A percentile compares a stretch with the other conserved stretches of the same genome.
Conservation (phyloP, 1,139 yeast species). For the Candida neerlandica region DNA sequence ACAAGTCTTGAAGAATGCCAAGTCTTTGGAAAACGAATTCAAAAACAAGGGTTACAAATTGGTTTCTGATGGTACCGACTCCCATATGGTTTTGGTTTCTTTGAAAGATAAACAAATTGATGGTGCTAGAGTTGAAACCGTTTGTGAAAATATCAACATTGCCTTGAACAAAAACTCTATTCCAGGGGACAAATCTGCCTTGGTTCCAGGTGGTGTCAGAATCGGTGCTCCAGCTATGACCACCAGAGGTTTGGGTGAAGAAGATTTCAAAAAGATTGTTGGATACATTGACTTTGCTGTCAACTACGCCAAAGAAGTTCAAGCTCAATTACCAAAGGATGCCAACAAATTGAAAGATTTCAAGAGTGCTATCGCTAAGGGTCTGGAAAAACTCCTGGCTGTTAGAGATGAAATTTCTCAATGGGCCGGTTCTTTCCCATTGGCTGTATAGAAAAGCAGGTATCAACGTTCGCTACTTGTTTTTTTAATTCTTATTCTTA, state of each 20-base stretch:
- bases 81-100: slow-evolving; percentile 92
- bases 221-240: slow-evolving; percentile 99
- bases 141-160: slow-evolving; percentile 92
- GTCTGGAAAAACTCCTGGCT: slow-evolving; percentile 60
- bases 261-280: slow-evolving; percentile 82
- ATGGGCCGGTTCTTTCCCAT: slow-evolving; percentile 95
- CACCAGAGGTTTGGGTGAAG: slow-evolving; percentile 90
- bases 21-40: slow-evolving; percentile 77
- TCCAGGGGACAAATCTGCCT: slow-evolving; percentile 97
- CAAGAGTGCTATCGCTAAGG: slow-evolving; percentile 75
- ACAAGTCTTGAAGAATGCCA: slow-evolving; percentile 85
- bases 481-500: neutral
- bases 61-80: slow-evolving; percentile 94
- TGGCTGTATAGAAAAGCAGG: slow-evolving; percentile 57
- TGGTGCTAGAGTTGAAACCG: slow-evolving; percentile 97
- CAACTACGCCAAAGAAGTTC: slow-evolving; percentile 73
- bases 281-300: slow-evolving; percentile 84
- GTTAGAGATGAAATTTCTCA: slow-evolving; percentile 78
- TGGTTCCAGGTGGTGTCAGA: slow-evolving; percentile 97
- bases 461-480: neutral
- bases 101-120: slow-evolving; percentile 89
- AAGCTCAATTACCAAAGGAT: slow-evolving; percentile 74
- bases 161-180: slow-evolving; percentile 97
- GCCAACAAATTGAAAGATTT: slow-evolving; percentile 94
- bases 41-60: slow-evolving; percentile 71